phyloP scores from a whole-genome alignment of 2,329 filamentous ascomycete genomes.

The Penicillium sp. region DNA sequence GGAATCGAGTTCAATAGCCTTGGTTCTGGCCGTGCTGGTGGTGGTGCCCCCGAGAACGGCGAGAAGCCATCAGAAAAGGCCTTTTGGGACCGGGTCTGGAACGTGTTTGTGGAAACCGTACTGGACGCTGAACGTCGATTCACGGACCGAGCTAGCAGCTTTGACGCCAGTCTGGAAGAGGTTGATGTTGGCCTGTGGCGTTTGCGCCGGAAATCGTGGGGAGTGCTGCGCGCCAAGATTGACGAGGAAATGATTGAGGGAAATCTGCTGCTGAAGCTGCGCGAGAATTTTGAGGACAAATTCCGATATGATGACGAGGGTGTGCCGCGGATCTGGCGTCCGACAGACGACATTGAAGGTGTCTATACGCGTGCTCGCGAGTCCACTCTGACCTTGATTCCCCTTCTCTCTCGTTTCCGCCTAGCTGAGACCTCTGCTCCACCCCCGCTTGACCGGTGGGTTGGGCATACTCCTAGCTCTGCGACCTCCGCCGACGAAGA shows the following conservation, averaged over 20 bases:
- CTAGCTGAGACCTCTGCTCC: constrained; percentile 66
- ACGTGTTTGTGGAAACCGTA: constrained; percentile 73
- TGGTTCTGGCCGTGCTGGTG: constrained; percentile 77
- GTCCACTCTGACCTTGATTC: constrained; percentile 84
- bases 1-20: constrained; percentile 95
- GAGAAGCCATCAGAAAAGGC: constrained; percentile 74
- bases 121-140: constrained; percentile 80
- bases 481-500: constrained; percentile 81
- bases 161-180: constrained; percentile 86
- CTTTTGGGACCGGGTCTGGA: constrained; percentile 95
- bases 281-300: constrained; percentile 98
- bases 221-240: constrained; percentile 78
- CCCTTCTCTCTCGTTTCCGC: constrained; percentile 77
- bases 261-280: constrained; percentile 87
- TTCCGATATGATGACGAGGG: constrained; percentile 96
- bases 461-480: constrained; percentile 69
- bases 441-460: constrained; percentile 77
- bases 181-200: constrained; percentile 90
- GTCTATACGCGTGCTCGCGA: constrained; percentile 88
- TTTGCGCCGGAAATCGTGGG: constrained; percentile 89
- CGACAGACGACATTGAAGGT: constrained; percentile 94
- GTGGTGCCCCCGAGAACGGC: constrained; percentile 70
- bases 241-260: constrained; percentile 98
- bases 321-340: constrained; percentile 93
- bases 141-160: constrained; percentile 80